Conservation (phyloP, 441 rosid species). For the Pelargonium australe region DNA sequence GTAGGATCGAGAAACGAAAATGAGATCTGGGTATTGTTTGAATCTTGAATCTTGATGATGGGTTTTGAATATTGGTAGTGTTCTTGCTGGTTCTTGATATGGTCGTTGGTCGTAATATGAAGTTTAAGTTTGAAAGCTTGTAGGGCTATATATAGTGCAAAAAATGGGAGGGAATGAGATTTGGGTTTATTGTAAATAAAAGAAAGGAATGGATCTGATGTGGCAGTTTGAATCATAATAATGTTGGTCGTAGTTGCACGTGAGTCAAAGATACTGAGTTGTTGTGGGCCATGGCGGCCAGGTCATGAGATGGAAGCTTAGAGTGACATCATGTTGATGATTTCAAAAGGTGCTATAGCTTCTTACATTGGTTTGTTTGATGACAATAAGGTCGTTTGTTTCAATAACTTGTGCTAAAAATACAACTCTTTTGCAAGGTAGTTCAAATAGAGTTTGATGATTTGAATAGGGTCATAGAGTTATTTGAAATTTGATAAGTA, state of each 20-base stretch:
- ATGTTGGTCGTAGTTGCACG: conserved; percentile 38
- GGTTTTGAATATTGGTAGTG: not conserved
- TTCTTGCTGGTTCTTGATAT: not conserved
- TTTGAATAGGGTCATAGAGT: no score
- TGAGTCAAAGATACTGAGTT: conserved; percentile 40
- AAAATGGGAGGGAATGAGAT: no score
- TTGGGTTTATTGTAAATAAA: not conserved
- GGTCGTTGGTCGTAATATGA: not conserved
- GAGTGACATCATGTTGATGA: conserved; percentile 25
- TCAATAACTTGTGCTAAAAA: no score
- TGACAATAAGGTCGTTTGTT: no score
- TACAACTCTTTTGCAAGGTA: no score
- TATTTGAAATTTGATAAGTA: no score
- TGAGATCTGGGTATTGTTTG: not conserved
- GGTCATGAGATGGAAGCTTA: conserved; percentile 16
- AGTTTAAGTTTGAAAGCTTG: not conserved
- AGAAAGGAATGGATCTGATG: not conserved
- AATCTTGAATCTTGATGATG: not conserved
- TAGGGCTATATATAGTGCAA: not conserved
- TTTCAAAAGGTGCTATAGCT: not conserved
- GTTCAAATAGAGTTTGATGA: no score
- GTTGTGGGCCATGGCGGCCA: conserved; percentile 47
- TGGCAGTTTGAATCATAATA: conserved; percentile 8
- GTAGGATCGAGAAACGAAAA: no score
- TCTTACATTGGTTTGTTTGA: no score